Evolutionary conservation across 495 filamentous ascomycete species (phyloP).

Genomic region (Hamigera avellanea): DNA sequence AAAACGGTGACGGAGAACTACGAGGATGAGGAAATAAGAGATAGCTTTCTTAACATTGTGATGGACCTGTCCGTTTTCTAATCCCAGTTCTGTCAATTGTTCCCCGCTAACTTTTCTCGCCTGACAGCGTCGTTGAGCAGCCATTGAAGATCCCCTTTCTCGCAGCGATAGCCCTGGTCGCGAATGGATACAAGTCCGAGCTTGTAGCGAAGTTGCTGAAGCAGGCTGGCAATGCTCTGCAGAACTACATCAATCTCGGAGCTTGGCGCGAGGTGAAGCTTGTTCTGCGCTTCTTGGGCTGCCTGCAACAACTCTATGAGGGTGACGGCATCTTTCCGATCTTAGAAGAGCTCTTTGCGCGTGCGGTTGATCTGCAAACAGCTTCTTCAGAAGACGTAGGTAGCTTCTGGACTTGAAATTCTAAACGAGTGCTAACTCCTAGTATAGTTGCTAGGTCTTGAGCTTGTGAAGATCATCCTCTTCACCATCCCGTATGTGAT

Average conservation of each 20-base stretch:
- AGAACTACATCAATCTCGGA: conserved; percentile 53
- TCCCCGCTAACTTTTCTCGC: conserved; percentile 1
- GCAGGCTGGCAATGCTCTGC: conserved; percentile 42
- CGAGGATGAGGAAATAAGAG: conserved; percentile 63
- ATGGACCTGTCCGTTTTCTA: conserved; percentile 53
- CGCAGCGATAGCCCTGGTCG: conserved; percentile 64
- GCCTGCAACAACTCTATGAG: conserved; percentile 66
- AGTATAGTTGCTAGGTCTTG: conserved; percentile 51
- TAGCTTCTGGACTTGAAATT: conserved; percentile 1
- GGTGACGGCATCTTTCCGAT: conserved; percentile 79
- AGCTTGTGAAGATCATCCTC: conserved; percentile 91
- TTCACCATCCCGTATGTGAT: conserved; percentile 88
- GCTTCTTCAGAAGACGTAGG: conserved; percentile 82
- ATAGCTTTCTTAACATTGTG: conserved; percentile 56
- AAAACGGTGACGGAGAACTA: conserved; percentile 66
- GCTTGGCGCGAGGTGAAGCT: conserved; percentile 89
- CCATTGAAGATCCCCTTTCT: conserved; percentile 94
- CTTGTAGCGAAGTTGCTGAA: conserved; percentile 55
- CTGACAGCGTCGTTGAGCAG: conserved; percentile 59
- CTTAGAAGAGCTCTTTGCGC: conserved; percentile 71
- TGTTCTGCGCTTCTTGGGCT: conserved; percentile 72
- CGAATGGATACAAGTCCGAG: conserved; percentile 63
- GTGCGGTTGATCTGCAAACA: conserved; percentile 81
- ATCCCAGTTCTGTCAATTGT: not conserved
- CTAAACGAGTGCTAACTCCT: conserved; percentile 10